Conservation (phyloP, 1,139 yeast species). For the Taphrina wiesneri region DNA sequence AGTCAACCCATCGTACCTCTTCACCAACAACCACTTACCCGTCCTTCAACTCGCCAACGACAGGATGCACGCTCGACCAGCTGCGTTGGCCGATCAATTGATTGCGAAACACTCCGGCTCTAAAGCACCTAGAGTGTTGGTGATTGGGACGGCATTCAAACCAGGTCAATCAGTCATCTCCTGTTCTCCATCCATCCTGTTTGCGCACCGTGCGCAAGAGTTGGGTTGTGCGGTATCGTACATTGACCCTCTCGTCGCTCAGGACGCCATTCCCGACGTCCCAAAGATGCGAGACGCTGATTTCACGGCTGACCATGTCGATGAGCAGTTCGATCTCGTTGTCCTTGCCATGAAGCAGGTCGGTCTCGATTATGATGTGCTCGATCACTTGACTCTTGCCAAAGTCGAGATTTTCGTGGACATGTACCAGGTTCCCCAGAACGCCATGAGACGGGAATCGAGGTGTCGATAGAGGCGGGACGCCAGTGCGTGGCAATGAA, state of each 20-base stretch:
- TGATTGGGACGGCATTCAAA: conserved; percentile 21
- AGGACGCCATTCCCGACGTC: neutral
- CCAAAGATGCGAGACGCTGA: neutral
- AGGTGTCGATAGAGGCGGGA: too few relatives aligned
- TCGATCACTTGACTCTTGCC: neutral
- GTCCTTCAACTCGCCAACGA: conserved; percentile 18
- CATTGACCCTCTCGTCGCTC: conserved; percentile 26
- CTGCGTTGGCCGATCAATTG: conserved; percentile 6
- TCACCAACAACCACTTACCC: conserved; percentile 24
- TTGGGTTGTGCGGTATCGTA: neutral
- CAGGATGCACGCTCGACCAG: conserved; percentile 25
- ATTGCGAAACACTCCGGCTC: neutral
- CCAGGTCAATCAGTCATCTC: conserved; percentile 25
- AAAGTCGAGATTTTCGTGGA: conserved; percentile 4
- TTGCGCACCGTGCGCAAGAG: conserved; percentile 10
- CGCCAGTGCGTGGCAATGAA: too few relatives aligned
- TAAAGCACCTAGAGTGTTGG: neutral
- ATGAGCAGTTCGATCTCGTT: conserved; percentile 9
- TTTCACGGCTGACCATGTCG: neutral
- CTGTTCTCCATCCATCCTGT: conserved; percentile 14
- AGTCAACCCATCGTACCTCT: conserved; percentile 26
- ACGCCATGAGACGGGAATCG: conserved; percentile 5
- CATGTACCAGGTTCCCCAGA: neutral
- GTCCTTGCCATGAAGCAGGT: conserved; percentile 16
- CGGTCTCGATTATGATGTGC: conserved; percentile 8